Evolutionary conservation across 2,329 filamentous ascomycete species (phyloP), one percentile per base, ranked within the genome.

Genomic region (Rhynchosporium agropyri): DNA sequence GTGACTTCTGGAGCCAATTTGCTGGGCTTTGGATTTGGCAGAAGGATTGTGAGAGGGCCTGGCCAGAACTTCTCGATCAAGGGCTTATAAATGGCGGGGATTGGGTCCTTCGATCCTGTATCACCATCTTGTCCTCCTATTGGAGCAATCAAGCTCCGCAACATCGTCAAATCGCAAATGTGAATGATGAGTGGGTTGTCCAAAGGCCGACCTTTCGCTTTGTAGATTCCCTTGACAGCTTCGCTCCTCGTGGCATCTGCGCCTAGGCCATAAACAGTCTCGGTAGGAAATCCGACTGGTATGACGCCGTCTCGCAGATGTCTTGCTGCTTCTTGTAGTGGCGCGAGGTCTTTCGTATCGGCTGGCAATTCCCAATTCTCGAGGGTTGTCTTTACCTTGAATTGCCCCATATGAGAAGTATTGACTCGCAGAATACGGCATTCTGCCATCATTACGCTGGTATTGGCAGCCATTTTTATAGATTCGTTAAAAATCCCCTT

Each of bases 151-250:
- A 74, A 65, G 31, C 59, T 59, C 46, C 68, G 68, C 3, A 74
- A 65, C 72, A 73, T 73, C 2, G 62, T 66, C 10, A 97, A 77
- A 60, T 95, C 95, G 71, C 89, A 88, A 60, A 98, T 82, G 76
- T 99, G 95, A 29, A 97, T 88, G 69, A 99, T 99, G 63, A 99
- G 84, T 20, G 95, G 95, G 75, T 99, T 99, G 74, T 99, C 95
- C 6, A 89, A 90, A 3, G 95, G 95, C 61, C 95, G 81, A 61
- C 92, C 90, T 78, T 99, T 99, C 58, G 91, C 92, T 28, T 85
- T 82, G 76, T 95, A 99, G 69, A 99, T 99, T n/a, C 92, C 93
- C 72, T 84, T 87, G 6, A 98, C 94, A 1, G 94, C 90, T 29
- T 79, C 81, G 71, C 88, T 92, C 70, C 92, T 85, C 31, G 93